These are phyloP conservation scores for Leccinum fuscescens DNA, from an alignment of 1,284 basidiomycete species.

Conservation along the genomic window DNA sequence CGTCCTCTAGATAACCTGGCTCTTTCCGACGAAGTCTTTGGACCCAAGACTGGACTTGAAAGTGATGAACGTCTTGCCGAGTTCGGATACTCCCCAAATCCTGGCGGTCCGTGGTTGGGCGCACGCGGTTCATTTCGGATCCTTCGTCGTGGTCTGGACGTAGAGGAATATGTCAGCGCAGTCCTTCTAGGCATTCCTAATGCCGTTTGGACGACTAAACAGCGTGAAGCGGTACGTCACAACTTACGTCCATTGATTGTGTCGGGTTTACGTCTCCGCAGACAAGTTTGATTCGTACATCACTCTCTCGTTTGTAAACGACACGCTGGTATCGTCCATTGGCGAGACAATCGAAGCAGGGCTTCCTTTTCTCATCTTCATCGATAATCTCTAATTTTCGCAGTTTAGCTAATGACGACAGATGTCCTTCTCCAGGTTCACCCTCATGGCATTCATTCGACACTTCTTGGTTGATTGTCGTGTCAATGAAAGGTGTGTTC, in stretches of 20 bases:
- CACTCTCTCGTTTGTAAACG: conserved; percentile 94
- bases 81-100: conserved; percentile 92
- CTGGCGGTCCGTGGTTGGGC: conserved; percentile 90
- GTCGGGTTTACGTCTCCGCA: conserved; percentile 30
- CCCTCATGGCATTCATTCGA: conserved; percentile 80
- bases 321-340: conserved; percentile 91
- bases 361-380: conserved; percentile 83
- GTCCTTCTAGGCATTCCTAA: conserved; percentile 94
- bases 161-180: conserved; percentile 90
- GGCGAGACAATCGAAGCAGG: conserved; percentile 96
- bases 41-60: conserved; percentile 90
- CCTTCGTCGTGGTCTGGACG: conserved; percentile 88
- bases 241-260: not conserved
- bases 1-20: conserved; percentile 84
- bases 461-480: conserved; percentile 86
- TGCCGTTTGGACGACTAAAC: conserved; percentile 94
- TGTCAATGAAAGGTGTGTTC: conserved; percentile 92
- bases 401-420: conserved; percentile 92
- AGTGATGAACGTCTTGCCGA: conserved; percentile 86
- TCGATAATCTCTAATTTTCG: conserved; percentile 66
- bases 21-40: conserved; percentile 87
- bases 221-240: conserved; percentile 77
- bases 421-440: conserved; percentile 93
- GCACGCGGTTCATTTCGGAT: conserved; percentile 83
- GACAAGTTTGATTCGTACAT: conserved; percentile 93